Base-by-base conservation (phyloP, 805 yeast genomes). In the Candida ascalaphidarum region DNA sequence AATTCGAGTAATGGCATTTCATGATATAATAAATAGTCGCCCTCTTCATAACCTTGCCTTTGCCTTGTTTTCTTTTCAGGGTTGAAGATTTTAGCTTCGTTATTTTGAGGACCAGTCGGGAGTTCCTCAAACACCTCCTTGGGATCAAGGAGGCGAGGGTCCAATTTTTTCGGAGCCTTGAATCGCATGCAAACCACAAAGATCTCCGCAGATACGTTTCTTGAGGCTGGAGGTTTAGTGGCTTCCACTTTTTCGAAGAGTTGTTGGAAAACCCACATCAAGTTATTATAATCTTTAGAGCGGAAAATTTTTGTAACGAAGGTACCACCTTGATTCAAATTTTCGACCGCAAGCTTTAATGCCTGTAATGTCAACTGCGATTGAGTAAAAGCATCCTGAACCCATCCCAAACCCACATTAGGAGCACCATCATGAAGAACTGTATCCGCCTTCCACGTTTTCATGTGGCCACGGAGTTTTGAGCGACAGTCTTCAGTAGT, bases 371-470 rank as follows among this genome's bases (percentile, higher is more conserved):
- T 94, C 43, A 92, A 74, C 50, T 89, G 97, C 16, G 96, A 85
- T 62, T 92, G 99, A 2, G 97, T 85, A 61, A 84, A 92, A 1
- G 99, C 98, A 74, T 92, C 99, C 58, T 92, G 99, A 13, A 83
- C 92, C 99, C 99, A 92, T n/a, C 95, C 95, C 49, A 92, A 70
- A 79, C 99, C 99, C 45, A 92, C 97, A 50, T 92, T 92, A 17
- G 99, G 99, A 17, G 99, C 99, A 78, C 99, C 99, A 70, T 92
- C 99, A 59, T 92, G 98, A 50, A 92, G 63, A 12, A 92, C 97
- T 0, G 95, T 84, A 51, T 92, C 97, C 1, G 97, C 99, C 47
- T 92, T 92, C 96, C 97, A 92, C 1, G 97, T 88, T 55, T 92
- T 92, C 80, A 92, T 79, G 51, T 89, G 86, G 17, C 96, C 96